Evolutionary conservation across 2,329 filamentous ascomycete species (phyloP), one percentile per base, ranked within the genome.

Genomic region (Ceratocystis destructans): DNA sequence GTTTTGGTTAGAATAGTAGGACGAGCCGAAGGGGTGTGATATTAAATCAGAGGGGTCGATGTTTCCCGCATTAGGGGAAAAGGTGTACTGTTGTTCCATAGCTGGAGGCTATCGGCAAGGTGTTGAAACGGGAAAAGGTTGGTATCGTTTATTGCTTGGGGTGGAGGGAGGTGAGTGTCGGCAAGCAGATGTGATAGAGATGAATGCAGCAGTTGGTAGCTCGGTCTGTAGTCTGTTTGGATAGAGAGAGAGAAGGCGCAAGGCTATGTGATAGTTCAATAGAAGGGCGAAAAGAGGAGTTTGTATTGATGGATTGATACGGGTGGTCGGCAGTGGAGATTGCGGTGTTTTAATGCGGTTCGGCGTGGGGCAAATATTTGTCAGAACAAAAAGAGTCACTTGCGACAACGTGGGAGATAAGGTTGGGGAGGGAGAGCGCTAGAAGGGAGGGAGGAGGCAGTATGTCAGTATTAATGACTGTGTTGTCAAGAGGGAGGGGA

Each of bases 11-110:
- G 37, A 50, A 37, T 68, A 65, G 62, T 64, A 62, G 33, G 65
- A 57, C 31, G 64, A 62, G 64, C 65, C 64, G 59, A 66, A 53
- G 61, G 55, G 53, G 65, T 57, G 50, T 37, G 66, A 48, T 59
- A 64, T 65, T 33, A 48, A 31, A 53, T 64, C 61, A 20, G 46
- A 53, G 12, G 62, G 61, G 57, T 65, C 65, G 25, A 65, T 62
- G 66, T 59, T 50, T 20, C 61, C 61, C 37, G 63, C 50, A 61
- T 64, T 65, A 50, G 64, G 62, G 62, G 64, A 44, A 44, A 65
- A 65, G 20, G 64, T 59, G 31, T 57, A 65, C 46, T 50, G 64
- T 69, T 69, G 66, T 57, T 65, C 66, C 61, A 68, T 67, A 28
- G 20, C 53, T 57, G 25, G 1, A n/a, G 15, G 15, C 53, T 17